Evolutionary conservation across 495 filamentous ascomycete genomes (phyloP).

Genomic region (Amniculicola lignicola): DNA sequence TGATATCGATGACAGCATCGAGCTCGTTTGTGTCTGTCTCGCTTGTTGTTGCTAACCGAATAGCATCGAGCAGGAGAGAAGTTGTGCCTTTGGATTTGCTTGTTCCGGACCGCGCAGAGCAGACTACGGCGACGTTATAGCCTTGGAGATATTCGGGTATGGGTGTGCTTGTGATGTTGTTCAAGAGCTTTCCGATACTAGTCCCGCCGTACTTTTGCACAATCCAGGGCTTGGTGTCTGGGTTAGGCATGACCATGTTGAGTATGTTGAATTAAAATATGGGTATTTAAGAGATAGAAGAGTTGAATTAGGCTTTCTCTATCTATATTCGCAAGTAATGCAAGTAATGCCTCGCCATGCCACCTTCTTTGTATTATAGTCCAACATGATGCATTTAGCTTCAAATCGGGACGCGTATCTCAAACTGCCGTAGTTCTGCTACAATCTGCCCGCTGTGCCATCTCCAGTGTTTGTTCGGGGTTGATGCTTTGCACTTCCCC

Average conservation of each 20-base stretch:
- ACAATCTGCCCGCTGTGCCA: too few relatives aligned
- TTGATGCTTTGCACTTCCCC: too few relatives aligned
- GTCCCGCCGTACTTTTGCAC: conserved; percentile 49
- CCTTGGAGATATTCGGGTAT: conserved; percentile 39
- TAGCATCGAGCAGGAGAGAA: conserved; percentile 40
- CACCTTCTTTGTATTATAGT: too few relatives aligned
- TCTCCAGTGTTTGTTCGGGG: too few relatives aligned
- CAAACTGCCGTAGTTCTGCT: too few relatives aligned
- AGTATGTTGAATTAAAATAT: too few relatives aligned
- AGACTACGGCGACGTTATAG: conserved; percentile 43
- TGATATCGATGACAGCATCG: conserved; percentile 39
- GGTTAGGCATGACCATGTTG: conserved; percentile 6
- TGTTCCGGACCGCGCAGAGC: conserved; percentile 19
- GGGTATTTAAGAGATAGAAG: too few relatives aligned
- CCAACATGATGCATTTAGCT: too few relatives aligned
- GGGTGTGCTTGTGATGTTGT: conserved; percentile 41
- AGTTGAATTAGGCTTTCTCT: too few relatives aligned
- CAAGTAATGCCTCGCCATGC: too few relatives aligned
- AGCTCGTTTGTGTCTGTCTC: conserved; percentile 34
- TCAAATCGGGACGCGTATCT: too few relatives aligned
- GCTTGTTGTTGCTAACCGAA: conserved; percentile 37
- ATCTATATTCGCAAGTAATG: too few relatives aligned
- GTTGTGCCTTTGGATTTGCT: conserved; percentile 40
- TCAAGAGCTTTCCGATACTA: conserved; percentile 43
- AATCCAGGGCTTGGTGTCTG: conserved; percentile 39